Base-by-base conservation (phyloP, 495 filamentous ascomycete species). In the Penicillium desertorum region DNA sequence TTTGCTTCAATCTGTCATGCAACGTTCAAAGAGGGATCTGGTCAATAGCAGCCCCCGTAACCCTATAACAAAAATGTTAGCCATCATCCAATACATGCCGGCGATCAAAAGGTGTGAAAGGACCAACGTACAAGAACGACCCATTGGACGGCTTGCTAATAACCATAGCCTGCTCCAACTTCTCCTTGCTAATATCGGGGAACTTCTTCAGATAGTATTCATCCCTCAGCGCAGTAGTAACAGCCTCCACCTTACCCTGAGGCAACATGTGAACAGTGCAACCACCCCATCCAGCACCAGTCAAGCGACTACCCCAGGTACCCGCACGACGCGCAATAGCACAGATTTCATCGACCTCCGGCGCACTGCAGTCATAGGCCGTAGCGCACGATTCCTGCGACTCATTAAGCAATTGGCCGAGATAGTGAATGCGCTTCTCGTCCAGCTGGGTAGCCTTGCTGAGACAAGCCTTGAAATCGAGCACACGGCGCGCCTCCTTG, bases 251-350 rank as follows among this genome's bases (percentile, higher is more conserved):
- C 74, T 88, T 93, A 55, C 90, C 83, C 62, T 86, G 87, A 2
- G 93, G 88, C 46, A 98, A 86, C 56, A 98, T 81, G 72, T 98
- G 95, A 48, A 98, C 93, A 44, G 83, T 91, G 71, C 95, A 98
- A 12, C 94, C 94, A 59, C 94, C 94, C 94, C 94, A 98, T 27
- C 94, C 94, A 16, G 94, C 94, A 48, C 94, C 94, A 2, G 94
- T 98, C 65, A 98, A 74, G 9, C 94, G 81, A 61, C 87, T 89
- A 20, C 94, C 95, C 72, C 88, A 93, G 41, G 86, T 82, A 20
- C 95, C 94, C 4, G 87, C 88, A 43, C 74, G 75, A 12, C 85
- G 80, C 1, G 94, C 93, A 61, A 98, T 86, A 27, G 73, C 65
- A 68, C 92, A 97, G 39, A 98, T 81, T 52, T 89, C 80, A 68